Base-by-base conservation (phyloP, 345 rosid species). In the Pistacia atlantica region DNA sequence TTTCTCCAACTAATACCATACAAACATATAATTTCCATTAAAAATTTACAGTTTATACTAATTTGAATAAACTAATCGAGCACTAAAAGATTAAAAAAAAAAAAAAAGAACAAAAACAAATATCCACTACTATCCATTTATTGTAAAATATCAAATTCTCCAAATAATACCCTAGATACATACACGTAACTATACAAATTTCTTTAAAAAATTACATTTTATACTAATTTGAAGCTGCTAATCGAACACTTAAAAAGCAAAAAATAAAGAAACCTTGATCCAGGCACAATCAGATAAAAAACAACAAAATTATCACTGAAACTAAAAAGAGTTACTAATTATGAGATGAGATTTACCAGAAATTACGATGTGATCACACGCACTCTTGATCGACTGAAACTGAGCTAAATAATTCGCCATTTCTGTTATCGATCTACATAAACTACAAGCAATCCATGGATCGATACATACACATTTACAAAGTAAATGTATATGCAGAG, bases 331-430 rank as follows among this genome's bases (percentile, higher is more conserved):
- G 13, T 3, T 2, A 48, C 4, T 38, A 59, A n/a, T 54, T 20
- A 20, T 62, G 69, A 45, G 60, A 83, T 55, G 67, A 35, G 80
- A 51, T 61, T 76, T 85, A 93, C 99, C 97, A 61, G 98, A 91
- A 80, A 92, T 89, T 51, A 93, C 89, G 87, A 96, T 78, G 80
- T 84, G 95, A 90, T 88, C 89, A 73, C 90, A 90, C 22, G 92
- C 82, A 79, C 71, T 84, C 84, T 88, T 92, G 89, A 93, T 89
- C 56, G 97, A 77, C 77, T 92, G 99, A 80, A 96, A 96, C 84
- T 93, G 99, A 86, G 95, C 92, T 60, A 96, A 83, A 80, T 87
- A 92, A 82, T 90, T 93, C 51, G 97, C 96, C 99, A 93, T 96
- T 62, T 35, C 68, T 62, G 49, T 54, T 76, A 72, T 77, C 84